Base-by-base conservation (phyloP, 2,329 filamentous ascomycete genomes). In the Septoria linicola region DNA sequence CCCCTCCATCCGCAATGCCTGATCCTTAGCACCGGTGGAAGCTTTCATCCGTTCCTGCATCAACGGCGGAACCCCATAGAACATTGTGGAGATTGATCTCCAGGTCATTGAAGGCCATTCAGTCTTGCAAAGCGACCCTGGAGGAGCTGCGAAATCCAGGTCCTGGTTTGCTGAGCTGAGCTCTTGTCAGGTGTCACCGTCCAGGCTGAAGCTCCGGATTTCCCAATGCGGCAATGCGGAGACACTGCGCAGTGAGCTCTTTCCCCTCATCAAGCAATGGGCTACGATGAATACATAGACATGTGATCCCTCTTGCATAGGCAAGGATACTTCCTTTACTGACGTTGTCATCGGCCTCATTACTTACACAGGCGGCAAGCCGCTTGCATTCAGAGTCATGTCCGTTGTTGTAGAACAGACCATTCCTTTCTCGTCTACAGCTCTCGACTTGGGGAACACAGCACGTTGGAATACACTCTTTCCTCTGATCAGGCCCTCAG, bases 361-460 rank as follows among this genome's bases (percentile, higher is more conserved):
- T n/a, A n/a, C 27, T 30, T 7, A 30, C 27, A 30, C 27, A 30
- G n/a, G n/a, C n/a, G n/a, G n/a, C n/a, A n/a, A n/a, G n/a, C n/a
- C 23, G 23, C 23, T 27, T 27, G 5, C 10, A 27, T 17, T 10
- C 16, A 14, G 23, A 21, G 41, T 31, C n/a, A 70, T 70, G 68
- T 60, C 66, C 25, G 60, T 70, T n/a, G 62, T 68, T 14, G 67
- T 69, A 31, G 63, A 67, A 31, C 68, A 68, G 51, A 70, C 68
- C 2, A 61, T 68, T 13, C 68, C 68, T 2, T 69, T 68, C 51
- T 48, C 57, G 7, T 37, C 57, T 2, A 27, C 55, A 27, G 46
- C 55, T 16, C 59, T 70, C 13, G 63, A 68, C 31, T 60, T 67
- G 25, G 55, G 61, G 14, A 67, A 64, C 35, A 47, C 65, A 6